phyloP scores from a whole-genome alignment of 176 grass and related monocot species.

The Hordeum marinum region DNA sequence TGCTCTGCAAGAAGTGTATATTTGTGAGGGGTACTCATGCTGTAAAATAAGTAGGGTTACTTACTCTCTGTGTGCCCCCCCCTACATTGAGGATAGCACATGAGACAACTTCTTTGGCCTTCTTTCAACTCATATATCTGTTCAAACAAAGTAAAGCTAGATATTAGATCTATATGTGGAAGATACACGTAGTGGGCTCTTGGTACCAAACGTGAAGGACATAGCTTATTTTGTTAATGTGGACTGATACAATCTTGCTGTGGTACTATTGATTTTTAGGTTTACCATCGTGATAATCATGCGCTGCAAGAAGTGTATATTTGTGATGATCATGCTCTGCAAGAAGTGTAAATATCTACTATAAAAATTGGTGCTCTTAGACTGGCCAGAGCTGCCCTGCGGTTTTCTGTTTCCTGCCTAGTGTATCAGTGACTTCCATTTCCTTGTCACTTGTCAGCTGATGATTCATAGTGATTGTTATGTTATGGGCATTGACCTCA shows the following conservation, averaged over 20 bases:
- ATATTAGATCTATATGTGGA: not conserved
- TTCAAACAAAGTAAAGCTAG: constrained; percentile 4
- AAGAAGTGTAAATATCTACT: not conserved
- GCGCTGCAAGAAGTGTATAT: not conserved
- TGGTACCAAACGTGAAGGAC: not conserved
- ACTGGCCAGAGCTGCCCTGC: not conserved
- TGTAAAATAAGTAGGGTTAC: not conserved
- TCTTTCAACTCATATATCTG: not conserved
- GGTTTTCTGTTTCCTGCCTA: constrained; percentile 7
- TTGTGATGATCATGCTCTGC: not conserved
- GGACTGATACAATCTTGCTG: not conserved
- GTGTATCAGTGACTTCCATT: not conserved
- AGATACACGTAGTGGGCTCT: not conserved
- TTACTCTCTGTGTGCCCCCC: not conserved
- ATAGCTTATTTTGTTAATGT: not conserved
- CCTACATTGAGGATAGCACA: not conserved
- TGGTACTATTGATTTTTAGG: not conserved
- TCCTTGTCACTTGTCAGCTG: not conserved
- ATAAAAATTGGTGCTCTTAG: not conserved
- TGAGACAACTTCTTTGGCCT: not conserved
- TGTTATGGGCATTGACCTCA: not conserved
- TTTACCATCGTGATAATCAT: not conserved
- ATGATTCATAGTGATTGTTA: not conserved
- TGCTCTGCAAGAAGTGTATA: constrained; percentile 6
- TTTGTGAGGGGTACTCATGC: not conserved